Evolutionary conservation across 257 asterid genomes (phyloP).

Genomic region (Salvia miltiorrhiza): DNA sequence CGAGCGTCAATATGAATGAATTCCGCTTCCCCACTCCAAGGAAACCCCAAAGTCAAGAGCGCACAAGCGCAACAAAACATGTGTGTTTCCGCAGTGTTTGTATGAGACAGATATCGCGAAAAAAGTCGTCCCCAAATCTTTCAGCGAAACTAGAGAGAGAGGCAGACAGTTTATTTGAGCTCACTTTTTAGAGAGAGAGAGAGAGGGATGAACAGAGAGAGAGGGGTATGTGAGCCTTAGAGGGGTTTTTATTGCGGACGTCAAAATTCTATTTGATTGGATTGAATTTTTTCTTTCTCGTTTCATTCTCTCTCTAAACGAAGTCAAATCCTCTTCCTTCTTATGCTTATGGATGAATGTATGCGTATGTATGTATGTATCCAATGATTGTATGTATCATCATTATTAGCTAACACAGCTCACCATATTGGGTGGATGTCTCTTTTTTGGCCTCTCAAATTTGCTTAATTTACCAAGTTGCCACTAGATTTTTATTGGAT

Average conservation of each 20-base stretch:
- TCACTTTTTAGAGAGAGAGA: conserved; percentile 40
- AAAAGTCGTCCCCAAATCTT: conserved; percentile 29
- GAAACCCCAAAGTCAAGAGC: conserved; percentile 18
- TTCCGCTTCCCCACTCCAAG: not conserved
- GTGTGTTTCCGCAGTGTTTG: conserved; percentile 12
- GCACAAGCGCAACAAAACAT: too few relatives aligned
- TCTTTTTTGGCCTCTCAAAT: not conserved
- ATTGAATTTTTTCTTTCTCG: conserved; percentile 36
- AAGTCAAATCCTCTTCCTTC: conserved; percentile 32
- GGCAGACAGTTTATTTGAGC: conserved; percentile 21
- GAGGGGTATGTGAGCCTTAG: conserved; percentile 34
- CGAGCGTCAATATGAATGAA: conserved; percentile 14
- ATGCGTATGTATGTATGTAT: conserved; percentile 6
- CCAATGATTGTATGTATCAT: conserved; percentile 24
- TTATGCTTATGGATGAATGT: not conserved
- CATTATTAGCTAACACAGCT: conserved; percentile 26
- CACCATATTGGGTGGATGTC: not conserved
- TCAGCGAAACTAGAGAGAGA: conserved; percentile 25
- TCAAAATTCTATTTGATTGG: conserved; percentile 52
- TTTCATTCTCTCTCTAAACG: conserved; percentile 35
- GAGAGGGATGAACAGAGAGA: conserved; percentile 42
- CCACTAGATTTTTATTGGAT: conserved; percentile 18
- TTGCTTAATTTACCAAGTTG: not conserved
- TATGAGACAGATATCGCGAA: too few relatives aligned
- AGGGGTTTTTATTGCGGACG: conserved; percentile 63